Evolutionary conservation across 768 basidiomycete genomes (phyloP).

Genomic region (Lyophyllum decastes): DNA sequence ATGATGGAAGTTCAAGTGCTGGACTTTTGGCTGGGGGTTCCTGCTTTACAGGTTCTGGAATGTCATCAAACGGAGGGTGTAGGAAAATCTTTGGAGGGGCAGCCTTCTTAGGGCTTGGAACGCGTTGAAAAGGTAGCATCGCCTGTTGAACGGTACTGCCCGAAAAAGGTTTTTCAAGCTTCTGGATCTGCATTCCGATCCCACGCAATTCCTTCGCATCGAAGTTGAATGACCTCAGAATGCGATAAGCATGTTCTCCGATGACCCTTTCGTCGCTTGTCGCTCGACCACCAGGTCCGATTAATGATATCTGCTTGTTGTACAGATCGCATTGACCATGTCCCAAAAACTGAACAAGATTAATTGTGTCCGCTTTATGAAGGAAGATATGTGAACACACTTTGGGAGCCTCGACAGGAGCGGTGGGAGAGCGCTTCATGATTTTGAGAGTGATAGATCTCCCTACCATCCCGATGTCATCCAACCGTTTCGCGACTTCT

Average conservation of each 20-base stretch:
- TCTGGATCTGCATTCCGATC: conserved; percentile 88
- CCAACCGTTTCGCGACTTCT: conserved; percentile 75
- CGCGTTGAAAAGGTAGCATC: conserved; percentile 54
- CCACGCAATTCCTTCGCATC: conserved; percentile 89
- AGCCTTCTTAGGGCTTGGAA: conserved; percentile 16
- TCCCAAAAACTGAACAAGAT: conserved; percentile 72
- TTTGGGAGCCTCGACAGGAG: conserved; percentile 91
- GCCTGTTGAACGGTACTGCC: conserved; percentile 47
- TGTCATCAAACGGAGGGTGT: conserved; percentile 19
- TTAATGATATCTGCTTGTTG: conserved; percentile 69
- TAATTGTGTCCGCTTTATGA: not conserved
- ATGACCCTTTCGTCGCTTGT: conserved; percentile 76
- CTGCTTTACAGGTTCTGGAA: conserved; percentile 5
- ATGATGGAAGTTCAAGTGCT: conserved; percentile 56
- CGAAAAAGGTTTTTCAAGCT: conserved; percentile 62
- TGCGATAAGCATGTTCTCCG: conserved; percentile 73
- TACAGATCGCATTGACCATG: conserved; percentile 85
- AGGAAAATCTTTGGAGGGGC: conserved; percentile 14
- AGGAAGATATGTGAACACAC: conserved; percentile 36
- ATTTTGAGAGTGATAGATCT: conserved; percentile 82
- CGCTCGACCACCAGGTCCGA: conserved; percentile 60
- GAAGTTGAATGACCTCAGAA: conserved; percentile 73
- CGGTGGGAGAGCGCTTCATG: conserved; percentile 82
- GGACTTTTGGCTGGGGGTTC: conserved; percentile 20
- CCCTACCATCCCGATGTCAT: conserved; percentile 69